phyloP scores from a whole-genome alignment of 805 yeast genomes.

The Kodamaea kaohsiungensis region DNA sequence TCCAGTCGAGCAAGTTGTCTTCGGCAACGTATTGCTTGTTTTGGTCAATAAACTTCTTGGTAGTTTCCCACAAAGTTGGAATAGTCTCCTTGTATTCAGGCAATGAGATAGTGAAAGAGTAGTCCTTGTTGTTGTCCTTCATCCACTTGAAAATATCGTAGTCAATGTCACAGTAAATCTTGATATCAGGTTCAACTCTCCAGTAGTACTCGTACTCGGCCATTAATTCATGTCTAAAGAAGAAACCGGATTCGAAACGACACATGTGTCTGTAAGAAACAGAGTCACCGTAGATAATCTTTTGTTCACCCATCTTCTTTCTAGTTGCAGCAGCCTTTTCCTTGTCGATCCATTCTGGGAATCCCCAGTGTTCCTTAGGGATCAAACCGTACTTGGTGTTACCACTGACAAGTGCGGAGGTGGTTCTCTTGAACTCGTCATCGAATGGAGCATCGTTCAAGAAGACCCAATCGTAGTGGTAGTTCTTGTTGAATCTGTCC shows the following conservation, averaged over 20 bases:
- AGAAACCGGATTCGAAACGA: constrained; percentile 87
- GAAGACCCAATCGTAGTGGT: constrained; percentile 92
- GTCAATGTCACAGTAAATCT: constrained; percentile 78
- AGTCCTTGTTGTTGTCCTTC: constrained; percentile 73
- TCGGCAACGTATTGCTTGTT: constrained; percentile 62
- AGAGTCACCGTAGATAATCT: constrained; percentile 73
- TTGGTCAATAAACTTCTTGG: constrained; percentile 62
- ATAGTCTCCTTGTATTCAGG: constrained; percentile 84
- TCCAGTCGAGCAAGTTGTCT: constrained; percentile 67
- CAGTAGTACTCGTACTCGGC: constrained; percentile 86
- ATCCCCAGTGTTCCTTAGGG: constrained; percentile 85
- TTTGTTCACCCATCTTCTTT: constrained; percentile 51
- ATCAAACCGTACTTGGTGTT: constrained; percentile 73
- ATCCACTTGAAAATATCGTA: constrained; percentile 85
- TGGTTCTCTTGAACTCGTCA: constrained; percentile 73
- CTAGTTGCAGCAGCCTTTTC: constrained; percentile 68
- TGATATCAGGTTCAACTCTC: constrained; percentile 90
- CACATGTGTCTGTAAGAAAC: constrained; percentile 91
- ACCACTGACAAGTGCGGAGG: constrained; percentile 73
- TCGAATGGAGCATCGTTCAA: constrained; percentile 83
- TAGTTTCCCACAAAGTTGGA: constrained; percentile 79
- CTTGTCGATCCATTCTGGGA: constrained; percentile 80
- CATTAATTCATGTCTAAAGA: constrained; percentile 75
- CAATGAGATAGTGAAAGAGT: constrained; percentile 84
- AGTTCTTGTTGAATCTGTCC: constrained; percentile 82